Conservation (phyloP, 2,329 filamentous ascomycete genomes). For the Hypoxylon sp. region DNA sequence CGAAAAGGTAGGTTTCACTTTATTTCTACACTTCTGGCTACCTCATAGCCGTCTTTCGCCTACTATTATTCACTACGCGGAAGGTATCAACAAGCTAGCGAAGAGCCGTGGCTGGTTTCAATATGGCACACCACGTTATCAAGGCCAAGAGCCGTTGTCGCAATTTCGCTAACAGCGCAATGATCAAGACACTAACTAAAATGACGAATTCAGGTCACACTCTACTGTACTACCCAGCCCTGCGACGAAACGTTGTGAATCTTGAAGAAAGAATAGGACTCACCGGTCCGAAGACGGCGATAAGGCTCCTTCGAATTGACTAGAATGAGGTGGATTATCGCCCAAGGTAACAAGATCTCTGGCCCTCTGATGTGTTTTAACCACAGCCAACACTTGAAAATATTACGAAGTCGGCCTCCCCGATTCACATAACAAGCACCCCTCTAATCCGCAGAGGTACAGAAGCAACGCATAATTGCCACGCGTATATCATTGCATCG, state of each 20-base stretch:
- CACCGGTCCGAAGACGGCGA: constrained; percentile 18
- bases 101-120: constrained; percentile 14
- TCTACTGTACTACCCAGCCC: constrained; percentile 22
- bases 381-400: constrained; percentile 4
- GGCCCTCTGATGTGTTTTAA: constrained; percentile 12
- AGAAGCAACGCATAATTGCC: neutral
- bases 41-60: constrained; percentile 24
- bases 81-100: constrained; percentile 24
- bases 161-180: constrained; percentile 3
- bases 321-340: constrained; percentile 4
- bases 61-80: constrained; percentile 20
- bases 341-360: constrained; percentile 15
- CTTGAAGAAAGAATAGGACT: constrained; percentile 5
- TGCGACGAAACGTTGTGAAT: constrained; percentile 18
- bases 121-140: constrained; percentile 2
- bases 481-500: constrained; percentile 5
- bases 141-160: constrained; percentile 5
- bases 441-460: neutral
- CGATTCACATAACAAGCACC: neutral
- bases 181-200: constrained; percentile 21
- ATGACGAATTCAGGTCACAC: constrained; percentile 16
- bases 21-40: constrained; percentile 18
- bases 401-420: constrained; percentile 10
- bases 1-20: constrained; percentile 33
- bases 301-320: constrained; percentile 17